phyloP scores from a whole-genome alignment of 805 yeast genomes.

The Myxozyma melibiosi region DNA sequence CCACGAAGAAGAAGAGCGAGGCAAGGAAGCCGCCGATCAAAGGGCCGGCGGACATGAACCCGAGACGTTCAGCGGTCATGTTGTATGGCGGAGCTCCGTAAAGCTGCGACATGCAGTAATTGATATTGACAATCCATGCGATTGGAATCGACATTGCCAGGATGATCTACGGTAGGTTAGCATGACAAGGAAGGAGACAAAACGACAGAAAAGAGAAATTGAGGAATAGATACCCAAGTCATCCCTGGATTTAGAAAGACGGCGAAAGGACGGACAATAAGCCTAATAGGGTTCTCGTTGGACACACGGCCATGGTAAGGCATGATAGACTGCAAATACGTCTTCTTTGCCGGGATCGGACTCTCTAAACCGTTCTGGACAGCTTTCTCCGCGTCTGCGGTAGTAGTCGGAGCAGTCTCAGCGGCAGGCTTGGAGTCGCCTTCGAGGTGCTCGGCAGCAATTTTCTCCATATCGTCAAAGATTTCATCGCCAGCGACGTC shows the following conservation, averaged over 20 bases:
- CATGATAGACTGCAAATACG: neutral
- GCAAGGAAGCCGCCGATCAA: neutral
- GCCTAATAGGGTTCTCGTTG: neutral
- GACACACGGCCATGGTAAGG: neutral
- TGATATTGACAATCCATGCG: slow-evolving; percentile 3
- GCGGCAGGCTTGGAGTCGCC: too few relatives aligned
- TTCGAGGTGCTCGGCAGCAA: neutral
- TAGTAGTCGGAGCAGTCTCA: too few relatives aligned
- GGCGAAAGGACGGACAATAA: neutral
- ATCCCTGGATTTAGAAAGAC: neutral
- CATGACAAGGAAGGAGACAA: neutral
- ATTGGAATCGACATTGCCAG: slow-evolving; percentile 2
- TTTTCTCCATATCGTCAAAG: slow-evolving; percentile 1
- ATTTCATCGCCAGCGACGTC: slow-evolving; percentile 2
- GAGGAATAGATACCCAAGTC: neutral
- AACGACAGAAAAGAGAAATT: neutral
- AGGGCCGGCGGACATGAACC: neutral
- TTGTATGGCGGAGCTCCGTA: neutral
- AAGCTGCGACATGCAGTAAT: slow-evolving; percentile 1
- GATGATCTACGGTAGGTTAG: neutral
- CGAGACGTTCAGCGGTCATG: neutral
- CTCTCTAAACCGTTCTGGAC: neutral
- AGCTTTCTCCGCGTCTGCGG: neutral
- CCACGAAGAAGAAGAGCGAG: neutral
- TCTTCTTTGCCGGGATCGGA: neutral